These are phyloP conservation scores for Amanita polypyramis DNA, from an alignment of 768 basidiomycete species.

Conservation along the genomic window DNA sequence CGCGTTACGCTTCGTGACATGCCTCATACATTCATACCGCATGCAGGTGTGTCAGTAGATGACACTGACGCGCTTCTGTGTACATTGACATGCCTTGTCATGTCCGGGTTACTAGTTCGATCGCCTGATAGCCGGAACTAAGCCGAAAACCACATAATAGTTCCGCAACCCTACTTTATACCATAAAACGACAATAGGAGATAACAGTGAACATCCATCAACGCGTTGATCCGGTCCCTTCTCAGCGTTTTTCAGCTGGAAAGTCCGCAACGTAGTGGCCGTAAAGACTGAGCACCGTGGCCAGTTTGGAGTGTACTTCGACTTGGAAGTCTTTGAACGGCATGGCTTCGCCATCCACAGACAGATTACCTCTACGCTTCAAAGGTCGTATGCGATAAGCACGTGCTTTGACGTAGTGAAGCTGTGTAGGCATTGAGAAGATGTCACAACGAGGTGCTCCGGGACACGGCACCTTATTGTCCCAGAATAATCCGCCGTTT, in stretches of 20 bases:
- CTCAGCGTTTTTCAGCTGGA: constrained; percentile 10
- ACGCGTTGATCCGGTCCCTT: no score
- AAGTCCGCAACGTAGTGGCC: constrained; percentile 55
- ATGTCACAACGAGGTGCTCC: background rate
- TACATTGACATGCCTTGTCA: no score
- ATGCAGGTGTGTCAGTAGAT: no score
- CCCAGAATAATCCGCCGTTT: constrained; percentile 54
- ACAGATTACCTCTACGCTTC: constrained; percentile 38
- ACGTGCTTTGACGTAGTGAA: constrained; percentile 62
- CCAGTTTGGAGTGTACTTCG: constrained; percentile 62
- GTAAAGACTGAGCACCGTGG: constrained; percentile 52
- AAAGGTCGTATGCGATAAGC: constrained; percentile 66
- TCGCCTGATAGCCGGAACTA: no score
- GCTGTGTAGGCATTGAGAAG: constrained; percentile 24
- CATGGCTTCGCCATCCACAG: constrained; percentile 72
- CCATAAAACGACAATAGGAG: no score
- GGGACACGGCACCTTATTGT: constrained; percentile 30
- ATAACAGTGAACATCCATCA: no score
- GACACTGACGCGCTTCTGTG: no score
- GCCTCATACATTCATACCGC: no score
- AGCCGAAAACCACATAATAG: no score
- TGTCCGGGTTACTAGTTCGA: background rate
- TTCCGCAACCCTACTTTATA: no score
- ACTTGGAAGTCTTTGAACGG: constrained; percentile 71
- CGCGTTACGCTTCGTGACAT: no score